Base-by-base conservation (phyloP, 2,329 filamentous ascomycete species). In the Gaeumannomyces tritici region DNA sequence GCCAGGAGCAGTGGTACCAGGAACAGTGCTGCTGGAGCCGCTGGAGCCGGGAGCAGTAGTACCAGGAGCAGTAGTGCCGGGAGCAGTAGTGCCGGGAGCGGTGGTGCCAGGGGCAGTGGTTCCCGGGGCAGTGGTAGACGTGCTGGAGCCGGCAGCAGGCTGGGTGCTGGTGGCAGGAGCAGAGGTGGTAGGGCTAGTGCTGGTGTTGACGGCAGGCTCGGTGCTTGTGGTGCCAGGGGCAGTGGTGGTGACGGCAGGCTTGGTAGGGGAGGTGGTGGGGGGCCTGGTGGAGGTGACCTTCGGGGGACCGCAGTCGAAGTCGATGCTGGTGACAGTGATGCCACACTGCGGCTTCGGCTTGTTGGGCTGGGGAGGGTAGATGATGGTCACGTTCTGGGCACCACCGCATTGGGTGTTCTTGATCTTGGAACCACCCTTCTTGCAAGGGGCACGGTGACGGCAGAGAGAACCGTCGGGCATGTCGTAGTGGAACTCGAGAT, bases 321-420 rank as follows among this genome's bases (percentile, higher is more conserved):
- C 82, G 69, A 96, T 85, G 72, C 81, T 82, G 77, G 90, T 88
- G 69, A 95, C 83, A 69, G 87, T 86, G 69, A 96, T 82, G 69
- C 83, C 81, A 79, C 90, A 95, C 69, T 75, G 77, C 59, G 80
- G 75, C 73, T 85, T 80, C 64, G 78, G 72, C 70, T 82, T 80
- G 65, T 81, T 74, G 66, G 83, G 77, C 71, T 88, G 84, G 63
- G 83, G 75, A 66, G 83, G 82, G 75, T 81, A 85, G 73, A 86
- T 76, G 73, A 97, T 87, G 62, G 84, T 86, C 65, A 97, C 91
- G 63, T 85, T 87, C 73, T 83, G 91, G 67, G 93, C 93, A 75
- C 93, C 93, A 84, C 92, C 93, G 74, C 93, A 98, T 82, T 97
- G 91, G 65, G 80, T 85, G 83, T 97, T 97, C 76, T 85, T 77